Percentiles rank a stretch among this genome's conserved stretches.
These are phyloP conservation scores for Leptographium wingfieldii DNA, from an alignment of 2,329 filamentous ascomycete genomes.

Conservation along the genomic window DNA sequence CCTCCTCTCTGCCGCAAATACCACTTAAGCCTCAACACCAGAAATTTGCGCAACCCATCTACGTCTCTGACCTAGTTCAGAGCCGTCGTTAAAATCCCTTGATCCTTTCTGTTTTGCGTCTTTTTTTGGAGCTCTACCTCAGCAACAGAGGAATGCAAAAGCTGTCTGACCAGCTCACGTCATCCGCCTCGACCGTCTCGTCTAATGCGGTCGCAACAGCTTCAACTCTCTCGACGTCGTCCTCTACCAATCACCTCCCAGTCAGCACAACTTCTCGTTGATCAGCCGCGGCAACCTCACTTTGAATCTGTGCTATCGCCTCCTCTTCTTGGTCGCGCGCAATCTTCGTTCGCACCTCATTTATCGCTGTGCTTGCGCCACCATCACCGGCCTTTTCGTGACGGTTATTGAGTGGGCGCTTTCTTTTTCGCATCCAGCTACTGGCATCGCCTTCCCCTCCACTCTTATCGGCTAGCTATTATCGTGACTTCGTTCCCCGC, in stretches of 20 bases:
- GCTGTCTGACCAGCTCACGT: background rate
- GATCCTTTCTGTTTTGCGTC: background rate
- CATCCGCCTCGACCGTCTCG: background rate
- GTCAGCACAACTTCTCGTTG: background rate
- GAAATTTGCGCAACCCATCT: too few relatives aligned
- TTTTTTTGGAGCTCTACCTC: background rate
- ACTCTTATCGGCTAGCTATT: slow-evolving; percentile 12
- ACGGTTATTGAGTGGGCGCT: background rate
- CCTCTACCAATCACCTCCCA: slow-evolving; percentile 1
- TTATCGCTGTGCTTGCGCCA: slow-evolving; percentile 2
- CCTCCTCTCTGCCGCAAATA: too few relatives aligned
- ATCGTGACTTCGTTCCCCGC: slow-evolving; percentile 5
- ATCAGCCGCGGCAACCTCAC: background rate
- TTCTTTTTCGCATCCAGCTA: background rate
- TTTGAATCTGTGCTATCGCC: background rate
- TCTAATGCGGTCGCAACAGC: slow-evolving; percentile 12
- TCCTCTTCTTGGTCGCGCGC: background rate
- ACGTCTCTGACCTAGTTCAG: too few relatives aligned
- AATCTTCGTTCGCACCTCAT: background rate
- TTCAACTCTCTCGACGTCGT: slow-evolving; percentile 15
- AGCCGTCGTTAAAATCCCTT: too few relatives aligned
- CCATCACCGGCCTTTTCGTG: slow-evolving; percentile 7
- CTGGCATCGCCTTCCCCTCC: slow-evolving; percentile 10
- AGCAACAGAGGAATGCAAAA: too few relatives aligned
- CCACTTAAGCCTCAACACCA: too few relatives aligned